Evolutionary conservation across 1,284 basidiomycete genomes (phyloP), one percentile per base, ranked within the genome.

Genomic region (Pseudozyma hubeiensis): DNA sequence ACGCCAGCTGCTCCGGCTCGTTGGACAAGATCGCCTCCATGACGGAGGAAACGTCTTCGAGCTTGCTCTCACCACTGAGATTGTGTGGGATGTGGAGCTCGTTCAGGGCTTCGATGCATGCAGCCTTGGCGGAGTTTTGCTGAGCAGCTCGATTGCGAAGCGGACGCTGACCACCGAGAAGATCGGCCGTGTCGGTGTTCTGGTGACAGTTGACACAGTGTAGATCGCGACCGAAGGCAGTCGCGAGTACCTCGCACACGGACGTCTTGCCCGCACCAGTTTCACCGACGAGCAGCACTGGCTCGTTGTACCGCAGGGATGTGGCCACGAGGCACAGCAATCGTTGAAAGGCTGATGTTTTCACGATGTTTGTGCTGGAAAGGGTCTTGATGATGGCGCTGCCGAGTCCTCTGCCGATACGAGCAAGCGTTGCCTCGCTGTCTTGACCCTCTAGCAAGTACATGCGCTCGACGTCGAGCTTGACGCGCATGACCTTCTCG

Each of bases 201-300:
- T 98, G 95, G 85, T 99, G 97, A 82, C 96, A 99, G 81, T 93
- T 98, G 78, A 99, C 89, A 7, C 90, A 88, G 75, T 91, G 87
- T 16, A 99, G 87, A 41, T 85, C 86, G 75, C 90, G 90, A 34
- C 86, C 86, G 30, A 90, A 87, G 4, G 90, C 90, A 49, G 90
- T 87, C 0, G 95, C 92, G 65, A 93, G 91, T 7, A 95, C 87
- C 83, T 99, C 94, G 81, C 96, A 98, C 24, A 98, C 92, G 0
- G 94, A 96, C 0, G 97, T 99, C 86, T 99, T 99, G 8, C 97
- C 97, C 4, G 92, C 92, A 30, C 97, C 97, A 0, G 97, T 99
- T 85, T 99, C 96, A 1, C 97, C 97, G 14, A 99, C 96, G n/a
- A 99, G 88, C 5, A 99, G 88, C 19, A 99, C 91, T 0, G 97